A percentile compares a stretch with the other conserved stretches of the same genome.
phyloP scores from a whole-genome alignment of 192 early-diverging fungal genomes.

The Gonapodya prolifera region DNA sequence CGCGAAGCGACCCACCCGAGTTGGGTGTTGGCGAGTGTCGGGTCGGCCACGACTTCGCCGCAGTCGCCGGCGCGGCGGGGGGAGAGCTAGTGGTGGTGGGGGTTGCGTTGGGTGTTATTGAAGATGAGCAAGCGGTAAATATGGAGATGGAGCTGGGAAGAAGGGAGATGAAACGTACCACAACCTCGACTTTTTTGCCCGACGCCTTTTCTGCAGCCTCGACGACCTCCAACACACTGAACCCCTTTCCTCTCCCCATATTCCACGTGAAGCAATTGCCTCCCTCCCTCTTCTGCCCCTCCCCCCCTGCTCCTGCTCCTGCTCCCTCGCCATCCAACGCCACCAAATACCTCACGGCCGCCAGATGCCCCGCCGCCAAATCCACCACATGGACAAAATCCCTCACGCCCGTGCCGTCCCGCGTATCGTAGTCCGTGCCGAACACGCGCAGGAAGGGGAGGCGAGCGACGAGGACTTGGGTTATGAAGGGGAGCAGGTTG shows the following conservation, averaged over 20 bases:
- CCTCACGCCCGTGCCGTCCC: slow-evolving; percentile 7
- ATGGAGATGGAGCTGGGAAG: too few relatives aligned
- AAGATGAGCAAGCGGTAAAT: too few relatives aligned
- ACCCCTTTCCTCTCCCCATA: slow-evolving; percentile 4
- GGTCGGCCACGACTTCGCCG: slow-evolving; percentile 70
- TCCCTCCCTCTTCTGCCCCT: not conserved
- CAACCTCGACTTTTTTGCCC: not conserved
- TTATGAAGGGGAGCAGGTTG: not conserved
- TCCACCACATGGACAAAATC: slow-evolving; percentile 7
- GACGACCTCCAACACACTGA: slow-evolving; percentile 1
- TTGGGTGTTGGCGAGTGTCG: slow-evolving; percentile 39
- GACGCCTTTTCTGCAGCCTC: not conserved
- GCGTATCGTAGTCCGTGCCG: slow-evolving; percentile 2
- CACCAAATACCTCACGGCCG: not conserved
- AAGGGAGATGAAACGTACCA: not conserved
- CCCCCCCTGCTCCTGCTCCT: not conserved
- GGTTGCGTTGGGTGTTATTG: too few relatives aligned
- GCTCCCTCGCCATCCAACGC: not conserved
- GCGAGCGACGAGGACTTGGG: slow-evolving; percentile 2
- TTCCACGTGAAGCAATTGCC: too few relatives aligned
- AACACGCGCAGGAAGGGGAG: not conserved
- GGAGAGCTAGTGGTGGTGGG: slow-evolving; percentile 31
- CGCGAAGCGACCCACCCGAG: slow-evolving; percentile 51
- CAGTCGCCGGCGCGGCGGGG: slow-evolving; percentile 71
- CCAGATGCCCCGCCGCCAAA: slow-evolving; percentile 6